Percentiles rank a stretch among this genome's conserved stretches.
phyloP scores from a whole-genome alignment of 306 rosid genomes.

The Rubus parviflorus region DNA sequence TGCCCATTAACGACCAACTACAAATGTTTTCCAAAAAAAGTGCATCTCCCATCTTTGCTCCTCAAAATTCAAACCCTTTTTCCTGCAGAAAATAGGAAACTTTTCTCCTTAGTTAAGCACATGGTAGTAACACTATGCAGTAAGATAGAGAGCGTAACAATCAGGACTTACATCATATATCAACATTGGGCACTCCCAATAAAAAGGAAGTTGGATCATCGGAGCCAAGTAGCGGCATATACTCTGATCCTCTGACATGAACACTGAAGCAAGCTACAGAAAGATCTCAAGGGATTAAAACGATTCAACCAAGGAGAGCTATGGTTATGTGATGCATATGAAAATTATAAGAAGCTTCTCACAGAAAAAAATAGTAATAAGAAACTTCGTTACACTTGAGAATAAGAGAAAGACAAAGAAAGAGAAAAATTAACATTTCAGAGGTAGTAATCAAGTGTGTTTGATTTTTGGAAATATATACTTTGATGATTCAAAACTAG shows the following conservation, averaged over 20 bases:
- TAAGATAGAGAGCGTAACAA: conserved; percentile 6
- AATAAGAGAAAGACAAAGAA: neutral
- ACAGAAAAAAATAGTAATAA: neutral
- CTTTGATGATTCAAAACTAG: neutral
- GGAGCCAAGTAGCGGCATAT: conserved; percentile 76
- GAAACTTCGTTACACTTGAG: neutral
- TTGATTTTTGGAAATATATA: neutral
- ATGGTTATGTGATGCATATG: neutral
- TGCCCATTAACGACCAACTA: neutral
- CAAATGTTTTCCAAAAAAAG: neutral
- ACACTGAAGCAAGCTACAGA: conserved; percentile 89
- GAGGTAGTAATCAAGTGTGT: neutral
- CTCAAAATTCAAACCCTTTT: neutral
- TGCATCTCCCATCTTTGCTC: neutral
- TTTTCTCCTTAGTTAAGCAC: neutral
- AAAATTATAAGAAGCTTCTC: neutral
- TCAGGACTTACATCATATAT: conserved; percentile 47
- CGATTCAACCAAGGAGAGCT: neutral
- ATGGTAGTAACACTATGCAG: neutral
- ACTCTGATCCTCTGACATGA: conserved; percentile 94
- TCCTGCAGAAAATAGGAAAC: neutral
- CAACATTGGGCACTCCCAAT: conserved; percentile 67
- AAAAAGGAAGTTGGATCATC: conserved; percentile 69
- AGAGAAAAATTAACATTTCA: neutral
- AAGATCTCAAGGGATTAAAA: conserved; percentile 12